phyloP scores from a whole-genome alignment of 2,329 filamentous ascomycete genomes.

The Fusarium gaditjirri region DNA sequence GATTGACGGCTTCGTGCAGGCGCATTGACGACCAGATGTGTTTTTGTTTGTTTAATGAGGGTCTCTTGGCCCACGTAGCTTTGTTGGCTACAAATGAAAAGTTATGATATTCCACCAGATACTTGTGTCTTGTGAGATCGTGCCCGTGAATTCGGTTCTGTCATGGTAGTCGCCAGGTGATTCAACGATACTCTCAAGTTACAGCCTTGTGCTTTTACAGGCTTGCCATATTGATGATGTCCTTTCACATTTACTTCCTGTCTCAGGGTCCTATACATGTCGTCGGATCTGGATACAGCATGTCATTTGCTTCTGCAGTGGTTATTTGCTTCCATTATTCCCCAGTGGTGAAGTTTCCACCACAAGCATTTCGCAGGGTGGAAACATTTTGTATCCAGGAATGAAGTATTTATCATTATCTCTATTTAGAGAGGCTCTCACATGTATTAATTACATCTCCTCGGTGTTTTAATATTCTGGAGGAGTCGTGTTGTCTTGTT shows the following conservation, averaged over 20 bases:
- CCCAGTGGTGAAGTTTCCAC: background rate
- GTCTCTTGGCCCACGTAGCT: constrained; percentile 9
- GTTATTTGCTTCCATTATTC: background rate
- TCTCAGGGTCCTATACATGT: background rate
- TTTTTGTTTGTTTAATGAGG: constrained; percentile 4
- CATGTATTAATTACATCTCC: background rate
- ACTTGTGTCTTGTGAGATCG: background rate
- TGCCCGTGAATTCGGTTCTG: background rate
- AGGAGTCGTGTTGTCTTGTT: background rate
- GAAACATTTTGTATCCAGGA: background rate
- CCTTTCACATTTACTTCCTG: background rate
- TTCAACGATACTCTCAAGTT: background rate
- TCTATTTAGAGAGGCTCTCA: too few relatives aligned
- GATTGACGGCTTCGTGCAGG: constrained; percentile 1
- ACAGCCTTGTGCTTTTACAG: background rate
- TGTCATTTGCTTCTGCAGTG: background rate
- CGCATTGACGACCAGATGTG: background rate
- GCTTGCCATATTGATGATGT: background rate
- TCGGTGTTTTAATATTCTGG: background rate
- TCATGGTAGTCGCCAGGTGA: background rate
- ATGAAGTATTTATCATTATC: background rate
- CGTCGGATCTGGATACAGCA: background rate
- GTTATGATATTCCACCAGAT: constrained; percentile 10
- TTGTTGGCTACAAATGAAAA: constrained; percentile 26
- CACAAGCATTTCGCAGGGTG: background rate